Percentiles rank a stretch among this genome's conserved stretches.
Evolutionary conservation across 495 filamentous ascomycete genomes (phyloP).

Genomic region (Aspergillus sclerotioniger): DNA sequence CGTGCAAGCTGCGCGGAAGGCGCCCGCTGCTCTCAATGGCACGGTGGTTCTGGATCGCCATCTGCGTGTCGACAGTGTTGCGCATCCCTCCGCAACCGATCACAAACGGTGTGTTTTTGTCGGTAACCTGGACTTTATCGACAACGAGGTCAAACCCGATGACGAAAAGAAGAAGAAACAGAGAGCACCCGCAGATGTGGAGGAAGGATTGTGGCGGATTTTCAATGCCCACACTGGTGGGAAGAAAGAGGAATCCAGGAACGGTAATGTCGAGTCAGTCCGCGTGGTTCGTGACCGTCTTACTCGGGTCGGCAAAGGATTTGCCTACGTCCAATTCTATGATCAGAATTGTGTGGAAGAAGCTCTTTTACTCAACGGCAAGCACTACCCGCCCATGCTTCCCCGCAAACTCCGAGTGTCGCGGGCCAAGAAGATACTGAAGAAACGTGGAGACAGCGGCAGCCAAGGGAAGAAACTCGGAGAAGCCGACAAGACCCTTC

Average conservation of each 20-base stretch:
- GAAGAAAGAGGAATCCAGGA: slow-evolving; percentile 42
- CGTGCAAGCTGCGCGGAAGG: slow-evolving; percentile 67
- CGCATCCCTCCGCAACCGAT: slow-evolving; percentile 80
- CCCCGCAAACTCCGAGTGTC: slow-evolving; percentile 84
- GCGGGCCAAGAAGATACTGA: slow-evolving; percentile 74
- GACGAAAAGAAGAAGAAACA: slow-evolving; percentile 61
- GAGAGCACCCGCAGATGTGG: slow-evolving; percentile 78
- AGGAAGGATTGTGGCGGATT: slow-evolving; percentile 92
- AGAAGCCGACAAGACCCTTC: slow-evolving; percentile 65
- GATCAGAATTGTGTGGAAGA: slow-evolving; percentile 84
- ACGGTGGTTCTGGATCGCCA: slow-evolving; percentile 82
- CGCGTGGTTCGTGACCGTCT: slow-evolving; percentile 86
- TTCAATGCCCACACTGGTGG: slow-evolving; percentile 57
- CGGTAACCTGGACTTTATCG: slow-evolving; percentile 93
- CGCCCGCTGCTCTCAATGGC: slow-evolving; percentile 76
- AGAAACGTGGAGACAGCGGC: slow-evolving; percentile 56
- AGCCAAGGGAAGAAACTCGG: slow-evolving; percentile 52
- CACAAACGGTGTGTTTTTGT: slow-evolving; percentile 92
- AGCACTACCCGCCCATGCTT: slow-evolving; percentile 89
- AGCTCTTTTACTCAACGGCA: slow-evolving; percentile 79
- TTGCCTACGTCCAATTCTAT: slow-evolving; percentile 97
- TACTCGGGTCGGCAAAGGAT: slow-evolving; percentile 92
- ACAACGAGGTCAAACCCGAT: slow-evolving; percentile 64
- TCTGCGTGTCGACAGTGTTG: slow-evolving; percentile 82
- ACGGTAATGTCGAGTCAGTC: slow-evolving; percentile 86